Evolutionary conservation across 768 basidiomycete species (phyloP), one percentile per base, ranked within the genome.

Genomic region (Boletus rufocinnamomeus): DNA sequence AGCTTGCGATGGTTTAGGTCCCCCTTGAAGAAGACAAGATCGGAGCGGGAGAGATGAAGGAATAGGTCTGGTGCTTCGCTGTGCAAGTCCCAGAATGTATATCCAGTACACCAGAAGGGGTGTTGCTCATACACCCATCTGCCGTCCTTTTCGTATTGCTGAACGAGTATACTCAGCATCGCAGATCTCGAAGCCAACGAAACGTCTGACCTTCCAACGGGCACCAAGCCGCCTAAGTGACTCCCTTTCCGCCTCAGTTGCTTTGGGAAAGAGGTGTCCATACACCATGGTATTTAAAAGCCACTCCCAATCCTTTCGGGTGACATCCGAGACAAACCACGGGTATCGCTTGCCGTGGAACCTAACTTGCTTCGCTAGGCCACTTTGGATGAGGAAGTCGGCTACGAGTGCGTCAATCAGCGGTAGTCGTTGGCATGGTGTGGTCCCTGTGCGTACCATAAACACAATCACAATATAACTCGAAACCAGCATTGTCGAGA

Each of bases 341-440:
- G 95, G 85, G 67, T 91, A 92, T 41, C 93, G 88, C 76, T 97
- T 98, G 50, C 95, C 95, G 72, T 98, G 95, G 85, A 98, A 96
- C 61, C 85, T 85, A 57, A 98, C 80, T 74, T 93, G 81, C 44
- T 74, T 86, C 35, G 92, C 93, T 30, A 93, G 83, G 2, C 95
- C 95, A 61, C 85, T 88, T 73, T 96, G 95, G 59, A 97, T 81
- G 56, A 98, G 83, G 79, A 93, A 98, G 76, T 98, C 95, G 76
- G 95, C 95, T 82, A 57, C 60, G 72, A 52, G 72, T 59, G 32
- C 30, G 25, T 54, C n/a, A 16, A n/a, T 64, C 23, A 59, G 54
- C 21, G 25, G 37, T 6, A n/a, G 21, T 40, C 11, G 25, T 44
- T n/a, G 41, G 7, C 10, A 41, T 46, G 3, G 16, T 13, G 44